Evolutionary conservation across 495 filamentous ascomycete species (phyloP), one percentile per base, ranked within the genome.

Genomic region (Thermothielavioides terrestris): DNA sequence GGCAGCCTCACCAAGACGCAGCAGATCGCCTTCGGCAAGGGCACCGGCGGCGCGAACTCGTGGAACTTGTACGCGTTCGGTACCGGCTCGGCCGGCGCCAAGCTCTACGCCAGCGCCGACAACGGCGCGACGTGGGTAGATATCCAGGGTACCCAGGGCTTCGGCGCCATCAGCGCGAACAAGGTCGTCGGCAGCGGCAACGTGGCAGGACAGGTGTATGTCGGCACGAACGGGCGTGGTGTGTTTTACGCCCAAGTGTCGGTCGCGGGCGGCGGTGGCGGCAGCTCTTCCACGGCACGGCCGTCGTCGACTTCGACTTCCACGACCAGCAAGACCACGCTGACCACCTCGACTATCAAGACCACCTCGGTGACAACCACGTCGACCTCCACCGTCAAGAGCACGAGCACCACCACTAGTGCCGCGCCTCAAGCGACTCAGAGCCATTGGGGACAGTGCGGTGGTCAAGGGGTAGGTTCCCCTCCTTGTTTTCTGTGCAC

Each of bases 141-240:
- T 34, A 71, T 81, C 34, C 75, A 79, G 54, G 75, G 71, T 11
- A 54, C 42, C 6, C 74, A 80, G 46, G 74, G 77, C 3, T 78
- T 80, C 50, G 78, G 76, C 6, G 56, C 69, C 5, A 68, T 77
- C 6, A 61, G 66, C 44, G 57, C 62, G 30, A 73, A 70, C 49
- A 67, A 60, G 45, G 58, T 79, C 12, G 69, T 66, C 11, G 76
- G 74, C 12, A 76, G 73, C 51, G 66, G 67, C 46, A 74, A 73
- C 22, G 66, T 67, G 7, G 70, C 68, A 20, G 74, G 74, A 17
- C 72, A 71, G 49, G 78, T 82, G 0, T 80, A 74, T 49, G 66
- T 81, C 27, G 79, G 78, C 1, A 81, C 77, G 0, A 81, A 81
- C 38, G 79, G 79, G 0, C 68, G 78, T 3, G 78, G 78, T 31